Base-by-base conservation (phyloP, 495 filamentous ascomycete genomes). In the Penicillium psychrofluorescens region DNA sequence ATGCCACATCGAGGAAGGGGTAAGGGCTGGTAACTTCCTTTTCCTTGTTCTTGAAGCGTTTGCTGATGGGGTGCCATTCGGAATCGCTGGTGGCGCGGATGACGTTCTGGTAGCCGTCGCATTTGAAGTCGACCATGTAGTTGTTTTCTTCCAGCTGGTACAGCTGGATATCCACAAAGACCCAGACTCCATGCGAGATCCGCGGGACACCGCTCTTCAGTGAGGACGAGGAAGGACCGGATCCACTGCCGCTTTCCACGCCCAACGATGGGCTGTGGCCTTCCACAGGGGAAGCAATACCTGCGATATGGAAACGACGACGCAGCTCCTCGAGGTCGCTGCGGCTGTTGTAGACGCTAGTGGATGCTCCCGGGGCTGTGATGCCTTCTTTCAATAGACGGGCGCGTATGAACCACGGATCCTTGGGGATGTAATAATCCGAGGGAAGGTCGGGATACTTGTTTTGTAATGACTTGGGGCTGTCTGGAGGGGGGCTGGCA, bases 71-170 rank as follows among this genome's bases (percentile, higher is more conserved):
- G 31, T 60, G 59, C 70, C 70, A 74, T 37, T 72, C 70, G 10
- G 57, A 51, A 11, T 66, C 67, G 16, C 66, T 61, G 7, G 68
- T 62, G 7, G 66, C 60, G n/a, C 73, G 68, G 40, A 81, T 70
- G 40, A 86, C 69, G 32, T 86, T 85, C 64, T 98, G 92, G 63
- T 98, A 98, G 7, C 92, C 92, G n/a, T 90, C 89, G 57, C 92
- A 95, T 58, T 95, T 97, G 76, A 98, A 97, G 62, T 98, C 92
- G 22, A 98, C 92, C 50, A 97, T 84, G 63, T 90, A 98, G 51
- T 90, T 90, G 44, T 86, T 85, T 33, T 81, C 79, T 63, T 98
- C 92, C 64, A 98, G 84, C 55, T 91, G 86, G 62, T 98, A 98
- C 28, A 98, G 81, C 61, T 98, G 92, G 44, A 98, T 94, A 41